Conservation (phyloP, 1,284 basidiomycete genomes). For the Waitea zeae region DNA sequence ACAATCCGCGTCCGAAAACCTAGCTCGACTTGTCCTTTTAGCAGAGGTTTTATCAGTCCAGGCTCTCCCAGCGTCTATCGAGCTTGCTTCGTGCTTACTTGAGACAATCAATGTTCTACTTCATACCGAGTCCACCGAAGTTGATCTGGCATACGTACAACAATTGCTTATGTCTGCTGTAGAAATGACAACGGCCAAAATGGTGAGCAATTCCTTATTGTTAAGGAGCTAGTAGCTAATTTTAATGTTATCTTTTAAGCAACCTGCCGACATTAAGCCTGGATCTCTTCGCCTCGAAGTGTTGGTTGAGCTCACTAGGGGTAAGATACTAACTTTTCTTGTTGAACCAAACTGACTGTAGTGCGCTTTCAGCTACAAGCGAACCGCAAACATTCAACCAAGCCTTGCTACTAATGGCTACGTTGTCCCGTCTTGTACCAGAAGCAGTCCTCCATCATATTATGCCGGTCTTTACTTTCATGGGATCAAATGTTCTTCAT, state of each 20-base stretch:
- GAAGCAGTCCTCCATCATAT: conserved; percentile 88
- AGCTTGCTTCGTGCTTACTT: conserved; percentile 58
- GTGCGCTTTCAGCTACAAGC: conserved; percentile 41
- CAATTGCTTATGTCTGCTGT: conserved; percentile 77
- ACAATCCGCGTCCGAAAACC: conserved; percentile 13
- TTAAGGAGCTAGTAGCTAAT: too few species aligned
- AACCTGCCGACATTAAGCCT: conserved; percentile 26
- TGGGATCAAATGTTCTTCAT: conserved; percentile 93
- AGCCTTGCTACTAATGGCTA: conserved; percentile 80
- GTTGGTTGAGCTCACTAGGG: conserved; percentile 73
- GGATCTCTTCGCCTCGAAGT: conserved; percentile 56
- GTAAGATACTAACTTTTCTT: conserved; percentile 20
- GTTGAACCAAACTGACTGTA: conserved; percentile 1
- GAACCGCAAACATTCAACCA: conserved; percentile 95
- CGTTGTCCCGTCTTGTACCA: conserved; percentile 70
- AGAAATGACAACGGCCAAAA: too few species aligned
- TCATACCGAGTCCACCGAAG: conserved; percentile 28
- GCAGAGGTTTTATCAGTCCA: conserved; percentile 57
- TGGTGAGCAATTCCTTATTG: too few species aligned
- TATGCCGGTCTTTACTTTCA: conserved; percentile 99
- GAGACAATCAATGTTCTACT: conserved; percentile 59
- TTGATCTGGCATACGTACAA: conserved; percentile 69
- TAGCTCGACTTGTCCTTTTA: conserved; percentile 36
- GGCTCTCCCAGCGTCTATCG: conserved; percentile 46
- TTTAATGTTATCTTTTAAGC: too few species aligned